Conservation (phyloP, 2,329 filamentous ascomycete genomes). For the Boeremia exigua region DNA sequence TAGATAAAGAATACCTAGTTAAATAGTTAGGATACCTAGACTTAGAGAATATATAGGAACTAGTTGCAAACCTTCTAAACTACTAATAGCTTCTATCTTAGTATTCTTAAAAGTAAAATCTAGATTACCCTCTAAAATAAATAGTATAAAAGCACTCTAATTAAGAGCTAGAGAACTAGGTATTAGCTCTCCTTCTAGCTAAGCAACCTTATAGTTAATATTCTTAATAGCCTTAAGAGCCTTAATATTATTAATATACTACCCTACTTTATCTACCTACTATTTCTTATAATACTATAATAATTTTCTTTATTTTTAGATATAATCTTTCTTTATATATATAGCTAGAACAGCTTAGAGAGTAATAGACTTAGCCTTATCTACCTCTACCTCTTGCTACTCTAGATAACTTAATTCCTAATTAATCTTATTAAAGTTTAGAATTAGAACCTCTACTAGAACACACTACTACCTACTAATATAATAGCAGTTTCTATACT, state of each 20-base stretch:
- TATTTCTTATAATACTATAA: background rate
- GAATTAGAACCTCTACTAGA: background rate
- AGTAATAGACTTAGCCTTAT: background rate
- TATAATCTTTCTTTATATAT: background rate
- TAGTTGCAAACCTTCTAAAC: background rate
- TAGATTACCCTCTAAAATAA: background rate
- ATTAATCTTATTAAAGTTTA: background rate
- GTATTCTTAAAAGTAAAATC: background rate
- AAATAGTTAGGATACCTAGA: background rate
- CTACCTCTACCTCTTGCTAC: background rate
- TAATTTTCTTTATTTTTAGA: background rate
- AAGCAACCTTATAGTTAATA: background rate
- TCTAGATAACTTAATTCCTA: background rate
- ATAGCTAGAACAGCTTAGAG: background rate
- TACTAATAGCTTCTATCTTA: background rate
- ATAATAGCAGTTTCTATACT: background rate
- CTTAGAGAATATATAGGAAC: background rate
- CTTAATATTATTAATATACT: background rate
- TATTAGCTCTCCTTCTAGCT: background rate
- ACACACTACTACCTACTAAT: background rate
- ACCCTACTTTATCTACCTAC: background rate
- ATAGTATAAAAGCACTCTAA: background rate
- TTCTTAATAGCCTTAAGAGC: background rate
- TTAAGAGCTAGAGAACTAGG: background rate
- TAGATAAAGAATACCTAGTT: background rate